A percentile compares a stretch with the other conserved stretches of the same genome.
These are phyloP conservation scores for Pseudogymnoascus sp. DNA, from an alignment of 2,329 filamentous ascomycete species.

Conservation along the genomic window DNA sequence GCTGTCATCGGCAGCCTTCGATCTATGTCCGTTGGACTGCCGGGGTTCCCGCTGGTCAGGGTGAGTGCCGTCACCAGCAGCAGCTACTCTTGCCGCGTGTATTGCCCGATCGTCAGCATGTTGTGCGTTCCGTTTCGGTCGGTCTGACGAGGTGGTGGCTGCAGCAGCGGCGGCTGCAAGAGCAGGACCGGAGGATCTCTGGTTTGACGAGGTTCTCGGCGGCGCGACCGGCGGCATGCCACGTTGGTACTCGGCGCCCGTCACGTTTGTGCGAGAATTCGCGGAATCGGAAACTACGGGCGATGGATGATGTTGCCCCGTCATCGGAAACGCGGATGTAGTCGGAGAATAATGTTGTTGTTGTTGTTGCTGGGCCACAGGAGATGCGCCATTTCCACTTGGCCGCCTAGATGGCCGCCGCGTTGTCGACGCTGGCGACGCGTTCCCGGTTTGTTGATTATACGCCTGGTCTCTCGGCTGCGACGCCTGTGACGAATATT, in stretches of 20 bases:
- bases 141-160: constrained; percentile 12
- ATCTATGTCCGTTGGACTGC: constrained; percentile 34
- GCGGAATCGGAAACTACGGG: not conserved
- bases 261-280: not conserved
- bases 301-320: constrained; percentile 1
- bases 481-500: constrained; percentile 46
- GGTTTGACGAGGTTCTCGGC: constrained; percentile 72
- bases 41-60: constrained; percentile 31
- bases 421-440: constrained; percentile 43
- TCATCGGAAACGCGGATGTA: constrained; percentile 7
- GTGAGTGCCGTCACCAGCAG: constrained; percentile 27
- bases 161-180: constrained; percentile 29
- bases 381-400: constrained; percentile 39
- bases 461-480: constrained; percentile 49
- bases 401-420: constrained; percentile 44
- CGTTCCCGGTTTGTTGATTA: constrained; percentile 26
- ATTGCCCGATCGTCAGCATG: constrained; percentile 25
- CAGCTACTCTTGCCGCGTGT: constrained; percentile 23
- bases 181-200: constrained; percentile 35
- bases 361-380: constrained; percentile 21
- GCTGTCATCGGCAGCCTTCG: constrained; percentile 25
- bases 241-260: constrained; percentile 41
- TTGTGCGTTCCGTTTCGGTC: constrained; percentile 24
- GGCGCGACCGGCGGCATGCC: constrained; percentile 65
- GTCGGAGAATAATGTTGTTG: constrained; percentile 25